Evolutionary conservation across 2,329 filamentous ascomycete species (phyloP), one percentile per base, ranked within the genome.

Genomic region (Pyricularia grisea): DNA sequence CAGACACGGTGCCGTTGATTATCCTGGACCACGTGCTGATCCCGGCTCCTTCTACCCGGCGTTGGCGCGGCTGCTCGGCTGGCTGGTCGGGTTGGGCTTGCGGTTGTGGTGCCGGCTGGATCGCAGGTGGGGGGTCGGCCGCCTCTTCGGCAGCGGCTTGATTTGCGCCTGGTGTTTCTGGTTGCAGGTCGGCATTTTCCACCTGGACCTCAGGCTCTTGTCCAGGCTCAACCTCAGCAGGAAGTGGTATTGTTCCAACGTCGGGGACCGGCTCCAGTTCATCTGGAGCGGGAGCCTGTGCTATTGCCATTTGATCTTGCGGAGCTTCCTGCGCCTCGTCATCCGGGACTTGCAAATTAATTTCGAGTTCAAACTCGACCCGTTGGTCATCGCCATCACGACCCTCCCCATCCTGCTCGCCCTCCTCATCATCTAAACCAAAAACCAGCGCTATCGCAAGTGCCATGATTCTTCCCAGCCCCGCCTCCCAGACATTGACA

Each of bases 1-100:
- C 82, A 17, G 82, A 82, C 33, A 85, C 81, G 9, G 87, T 77
- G 58, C 82, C 80, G 74, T 85, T 84, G 36, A 84, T 79, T 6
- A 85, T 74, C 64, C 79, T 79, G 0, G 79, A 78, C 1, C 85
- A 81, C 20, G 67, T 58, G 55, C 67, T 31, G 30, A 25, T 68
- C 4, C 36, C 23, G 30, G 67, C 58, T 10, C 55, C 65, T 27
- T 66, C 67, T 11, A 68, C 67, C 58, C 61, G 27, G 73, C 71
- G 72, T 68, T 73, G 70, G 7, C 50, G 70, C 73, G 28, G 68
- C 73, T 71, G 69, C 36, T 55, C 25, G 63, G 69, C 42, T 33
- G 36, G 67, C 30, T 42, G 68, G 31, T 68, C 67, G 60, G 66
- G 31, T 70, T 70, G 61, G 68, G 33, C n/a, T 14, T 27, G 64